These are phyloP conservation scores for Podospora didyma DNA, from an alignment of 495 filamentous ascomycete genomes.

Conservation along the genomic window DNA sequence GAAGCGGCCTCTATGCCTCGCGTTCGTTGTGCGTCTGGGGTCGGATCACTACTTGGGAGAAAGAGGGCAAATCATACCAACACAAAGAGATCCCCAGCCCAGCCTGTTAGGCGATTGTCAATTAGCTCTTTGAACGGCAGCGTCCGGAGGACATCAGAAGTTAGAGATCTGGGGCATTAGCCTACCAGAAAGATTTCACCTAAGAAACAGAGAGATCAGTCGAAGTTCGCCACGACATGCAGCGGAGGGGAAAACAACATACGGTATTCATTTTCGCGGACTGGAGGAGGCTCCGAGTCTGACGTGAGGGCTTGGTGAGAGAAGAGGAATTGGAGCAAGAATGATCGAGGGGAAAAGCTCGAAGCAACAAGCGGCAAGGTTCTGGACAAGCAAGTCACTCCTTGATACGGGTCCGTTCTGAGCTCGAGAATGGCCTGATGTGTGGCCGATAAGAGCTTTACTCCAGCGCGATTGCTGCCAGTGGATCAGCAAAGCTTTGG, in stretches of 20 bases:
- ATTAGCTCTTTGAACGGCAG: slow-evolving; percentile 8
- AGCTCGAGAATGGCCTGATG: slow-evolving; percentile 23
- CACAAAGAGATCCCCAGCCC: slow-evolving; percentile 82
- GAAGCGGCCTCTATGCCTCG: not conserved
- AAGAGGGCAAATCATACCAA: slow-evolving; percentile 54
- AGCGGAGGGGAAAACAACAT: not conserved
- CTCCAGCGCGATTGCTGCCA: not conserved
- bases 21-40: not conserved
- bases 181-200: slow-evolving; percentile 62
- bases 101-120: slow-evolving; percentile 44
- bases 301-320: not conserved
- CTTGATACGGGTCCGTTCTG: too few species aligned
- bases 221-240: not conserved
- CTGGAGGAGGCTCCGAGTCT: not conserved
- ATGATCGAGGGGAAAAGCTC: too few species aligned
- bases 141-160: not conserved
- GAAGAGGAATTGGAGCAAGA: too few species aligned
- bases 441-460: slow-evolving; percentile 20
- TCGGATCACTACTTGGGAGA: not conserved
- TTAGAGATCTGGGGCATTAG: not conserved
- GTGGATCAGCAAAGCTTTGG: too few species aligned
- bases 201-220: slow-evolving; percentile 18
- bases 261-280: slow-evolving; percentile 25
- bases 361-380: too few species aligned
- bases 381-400: not conserved